Base-by-base conservation (phyloP, 2,329 filamentous ascomycete species). In the Cytospora piceicola region DNA sequence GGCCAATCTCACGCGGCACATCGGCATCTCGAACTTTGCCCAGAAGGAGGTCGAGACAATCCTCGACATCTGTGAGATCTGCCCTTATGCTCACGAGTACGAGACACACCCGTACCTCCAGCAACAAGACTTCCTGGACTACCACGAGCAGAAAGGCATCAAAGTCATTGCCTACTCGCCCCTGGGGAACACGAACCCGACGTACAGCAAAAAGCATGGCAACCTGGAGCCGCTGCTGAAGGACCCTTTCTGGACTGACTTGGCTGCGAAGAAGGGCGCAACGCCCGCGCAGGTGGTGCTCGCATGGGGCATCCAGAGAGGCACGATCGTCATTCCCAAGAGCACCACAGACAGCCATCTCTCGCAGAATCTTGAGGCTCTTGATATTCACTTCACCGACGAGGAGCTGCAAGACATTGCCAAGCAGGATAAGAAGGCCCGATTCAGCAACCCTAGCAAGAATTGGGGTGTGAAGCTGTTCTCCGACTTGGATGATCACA, bases 21-120 rank as follows among this genome's bases (percentile, higher is more conserved):
- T 90, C 61, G 87, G 88, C 58, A 80, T 90, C 54, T 88, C 85
- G 64, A 90, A 90, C 77, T 90, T 88, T 77, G 75, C 75, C 7
- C 72, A 72, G 64, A 65, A 68, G 9, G 76, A 81, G n/a, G 69
- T 82, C 6, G 73, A 79, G 68, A 66, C 71, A 9, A 71, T 82
- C 15, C 62, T 80, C 42, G 70, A 76, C n/a, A 75, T 81, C 53
- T 81, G 80, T 52, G 75, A 73, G 5, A 76, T 87, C 56, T 75
- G 79, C 3, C 87, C 87, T 1, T 82, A 83, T 14, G 82, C 82
- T 17, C 87, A 89, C 73, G 86, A 89, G 75, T 82, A 84, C 61
- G 82, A 84, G 72, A 79, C 81, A 27, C 82, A 84, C 68, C 82
- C 82, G 3, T 84, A 81, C 73, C 71, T 84, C 27, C 82, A 83